phyloP scores from a whole-genome alignment of 257 asterid species.

The Lavandula angustifolia region DNA sequence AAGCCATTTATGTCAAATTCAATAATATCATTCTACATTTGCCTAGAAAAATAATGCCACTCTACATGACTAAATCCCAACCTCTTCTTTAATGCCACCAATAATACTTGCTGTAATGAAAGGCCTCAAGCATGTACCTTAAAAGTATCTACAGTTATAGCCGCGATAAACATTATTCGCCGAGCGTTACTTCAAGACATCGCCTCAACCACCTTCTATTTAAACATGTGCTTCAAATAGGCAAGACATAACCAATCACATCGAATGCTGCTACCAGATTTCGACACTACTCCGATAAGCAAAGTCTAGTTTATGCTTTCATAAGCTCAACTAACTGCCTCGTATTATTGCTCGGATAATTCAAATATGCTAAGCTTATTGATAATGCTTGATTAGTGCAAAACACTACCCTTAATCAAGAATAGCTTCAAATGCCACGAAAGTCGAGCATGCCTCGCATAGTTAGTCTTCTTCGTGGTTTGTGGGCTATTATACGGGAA shows the following conservation, averaged over 20 bases:
- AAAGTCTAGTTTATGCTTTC: background rate
- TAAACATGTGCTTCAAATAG: background rate
- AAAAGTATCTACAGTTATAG: background rate
- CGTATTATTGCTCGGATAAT: too few relatives aligned
- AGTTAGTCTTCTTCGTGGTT: too few relatives aligned
- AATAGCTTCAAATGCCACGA: background rate
- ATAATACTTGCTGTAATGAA: background rate
- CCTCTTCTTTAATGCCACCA: slow-evolving; percentile 16
- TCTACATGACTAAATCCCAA: background rate
- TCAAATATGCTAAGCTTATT: background rate
- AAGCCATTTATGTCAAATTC: background rate
- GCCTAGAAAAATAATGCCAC: background rate
- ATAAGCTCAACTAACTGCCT: background rate
- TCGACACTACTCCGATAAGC: too few relatives aligned
- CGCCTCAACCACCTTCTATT: background rate
- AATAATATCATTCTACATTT: background rate
- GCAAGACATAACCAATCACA: too few relatives aligned
- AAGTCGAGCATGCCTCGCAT: background rate
- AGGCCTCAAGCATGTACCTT: background rate
- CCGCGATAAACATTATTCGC: background rate
- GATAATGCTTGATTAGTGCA: too few relatives aligned
- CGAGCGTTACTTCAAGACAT: background rate
- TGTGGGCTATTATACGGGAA: too few relatives aligned
- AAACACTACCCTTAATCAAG: too few relatives aligned
- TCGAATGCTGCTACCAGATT: background rate